These are phyloP conservation scores for Xylaria intraflava DNA, from an alignment of 495 filamentous ascomycete species.

Conservation along the genomic window DNA sequence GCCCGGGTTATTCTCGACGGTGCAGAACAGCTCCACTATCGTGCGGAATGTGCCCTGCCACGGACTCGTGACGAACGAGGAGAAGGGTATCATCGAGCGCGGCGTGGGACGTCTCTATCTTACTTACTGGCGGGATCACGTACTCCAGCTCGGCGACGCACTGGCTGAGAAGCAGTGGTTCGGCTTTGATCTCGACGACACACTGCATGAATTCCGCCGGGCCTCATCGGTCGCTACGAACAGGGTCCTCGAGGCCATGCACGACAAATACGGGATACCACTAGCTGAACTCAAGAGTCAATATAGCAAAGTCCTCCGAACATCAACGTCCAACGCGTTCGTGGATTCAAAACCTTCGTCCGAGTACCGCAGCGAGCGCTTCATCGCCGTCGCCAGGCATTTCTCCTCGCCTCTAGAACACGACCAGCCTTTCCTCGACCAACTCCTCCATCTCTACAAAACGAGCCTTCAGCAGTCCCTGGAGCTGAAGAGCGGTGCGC, in stretches of 20 bases:
- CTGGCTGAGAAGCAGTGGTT: conserved; percentile 27
- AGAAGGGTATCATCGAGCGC: conserved; percentile 4
- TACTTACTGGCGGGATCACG: not conserved
- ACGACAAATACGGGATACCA: conserved; percentile 11
- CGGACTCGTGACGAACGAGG: conserved; percentile 1
- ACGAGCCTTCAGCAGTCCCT: conserved; percentile 16
- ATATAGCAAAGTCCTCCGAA: conserved; percentile 26
- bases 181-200: conserved; percentile 40
- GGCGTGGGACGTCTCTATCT: not conserved
- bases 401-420: not conserved
- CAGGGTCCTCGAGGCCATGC: conserved; percentile 17
- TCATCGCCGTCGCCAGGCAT: conserved; percentile 22
- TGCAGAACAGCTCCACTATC: not conserved
- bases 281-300: conserved; percentile 15
- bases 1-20: not conserved
- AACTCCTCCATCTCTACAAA: conserved; percentile 27
- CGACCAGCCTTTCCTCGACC: conserved; percentile 1
- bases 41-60: not conserved
- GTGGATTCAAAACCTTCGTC: conserved; percentile 30
- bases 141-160: not conserved
- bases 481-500: conserved; percentile 22
- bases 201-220: conserved; percentile 36
- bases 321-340: conserved; percentile 30
- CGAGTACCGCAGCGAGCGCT: conserved; percentile 35
- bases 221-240: conserved; percentile 26